Conservation (phyloP, 2,329 filamentous ascomycete genomes). For the Penicillium paneum region DNA sequence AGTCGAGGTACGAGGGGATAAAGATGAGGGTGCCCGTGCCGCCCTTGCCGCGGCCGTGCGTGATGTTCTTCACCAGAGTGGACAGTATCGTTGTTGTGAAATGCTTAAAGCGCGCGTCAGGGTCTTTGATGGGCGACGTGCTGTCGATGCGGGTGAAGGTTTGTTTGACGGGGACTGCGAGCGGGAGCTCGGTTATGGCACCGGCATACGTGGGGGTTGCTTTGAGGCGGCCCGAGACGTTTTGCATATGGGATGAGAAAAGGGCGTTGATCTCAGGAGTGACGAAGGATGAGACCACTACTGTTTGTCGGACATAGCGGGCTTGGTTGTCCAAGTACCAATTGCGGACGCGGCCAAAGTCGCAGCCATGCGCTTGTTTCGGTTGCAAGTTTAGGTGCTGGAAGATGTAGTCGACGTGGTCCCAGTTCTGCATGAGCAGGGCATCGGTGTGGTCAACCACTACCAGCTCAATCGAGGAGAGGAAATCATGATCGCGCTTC, state of each 20-base stretch:
- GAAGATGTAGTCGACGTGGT: conserved; percentile 89
- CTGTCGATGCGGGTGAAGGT: conserved; percentile 86
- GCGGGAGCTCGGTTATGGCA: conserved; percentile 67
- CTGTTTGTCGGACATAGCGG: conserved; percentile 76
- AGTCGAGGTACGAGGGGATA: conserved; percentile 91
- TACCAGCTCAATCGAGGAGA: conserved; percentile 88
- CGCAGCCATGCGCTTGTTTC: conserved; percentile 83
- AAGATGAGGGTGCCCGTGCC: conserved; percentile 76
- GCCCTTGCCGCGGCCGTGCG: conserved; percentile 42
- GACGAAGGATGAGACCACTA: conserved; percentile 76
- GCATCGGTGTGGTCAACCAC: conserved; percentile 90
- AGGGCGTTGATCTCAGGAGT: conserved; percentile 84
- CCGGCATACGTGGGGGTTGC: conserved; percentile 67
- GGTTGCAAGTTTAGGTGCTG: conserved; percentile 88
- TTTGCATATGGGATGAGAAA: conserved; percentile 71
- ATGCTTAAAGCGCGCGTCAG: conserved; percentile 85
- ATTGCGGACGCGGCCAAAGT: conserved; percentile 82
- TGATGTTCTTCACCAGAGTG: conserved; percentile 61
- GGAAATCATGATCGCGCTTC: conserved; percentile 78
- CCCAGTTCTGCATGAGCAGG: conserved; percentile 97
- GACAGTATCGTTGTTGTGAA: conserved; percentile 82
- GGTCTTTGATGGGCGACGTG: conserved; percentile 67
- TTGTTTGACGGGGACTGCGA: conserved; percentile 67
- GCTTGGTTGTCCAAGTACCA: conserved; percentile 94
- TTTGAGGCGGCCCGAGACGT: conserved; percentile 75